Percentiles rank a stretch among this genome's conserved stretches.
phyloP scores from a whole-genome alignment of 2,329 filamentous ascomycete species.

The Hypoxylon sp. region DNA sequence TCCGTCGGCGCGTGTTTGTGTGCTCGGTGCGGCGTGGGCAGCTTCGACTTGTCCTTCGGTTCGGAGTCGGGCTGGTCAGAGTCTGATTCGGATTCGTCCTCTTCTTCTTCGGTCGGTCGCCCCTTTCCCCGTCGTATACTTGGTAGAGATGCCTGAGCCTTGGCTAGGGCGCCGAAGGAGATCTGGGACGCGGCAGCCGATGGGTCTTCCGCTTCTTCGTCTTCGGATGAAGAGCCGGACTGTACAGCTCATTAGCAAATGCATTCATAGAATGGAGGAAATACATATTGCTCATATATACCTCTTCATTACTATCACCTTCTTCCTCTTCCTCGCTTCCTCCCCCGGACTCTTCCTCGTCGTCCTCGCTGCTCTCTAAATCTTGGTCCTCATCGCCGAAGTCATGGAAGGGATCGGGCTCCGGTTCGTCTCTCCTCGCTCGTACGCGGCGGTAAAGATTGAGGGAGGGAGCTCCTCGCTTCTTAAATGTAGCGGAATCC shows the following conservation, averaged over 20 bases:
- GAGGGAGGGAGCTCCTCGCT: slow-evolving; percentile 51
- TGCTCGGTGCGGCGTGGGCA: slow-evolving; percentile 55
- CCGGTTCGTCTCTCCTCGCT: slow-evolving; percentile 52
- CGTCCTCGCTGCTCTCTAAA: slow-evolving; percentile 44
- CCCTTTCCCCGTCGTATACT: slow-evolving; percentile 44
- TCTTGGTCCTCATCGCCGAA: slow-evolving; percentile 47
- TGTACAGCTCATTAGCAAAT: slow-evolving; percentile 25
- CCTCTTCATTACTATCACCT: slow-evolving; percentile 45
- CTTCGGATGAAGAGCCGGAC: slow-evolving; percentile 44
- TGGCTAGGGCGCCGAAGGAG: slow-evolving; percentile 89
- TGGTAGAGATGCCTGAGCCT: slow-evolving; percentile 77
- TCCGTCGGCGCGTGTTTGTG: slow-evolving; percentile 92
- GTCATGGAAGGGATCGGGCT: slow-evolving; percentile 51
- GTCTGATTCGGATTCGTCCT: slow-evolving; percentile 24
- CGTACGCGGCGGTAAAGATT: slow-evolving; percentile 55
- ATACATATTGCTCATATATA: slow-evolving; percentile 16
- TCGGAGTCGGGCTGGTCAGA: slow-evolving; percentile 46
- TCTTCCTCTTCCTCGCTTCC: slow-evolving; percentile 13
- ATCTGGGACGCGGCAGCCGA: slow-evolving; percentile 64
- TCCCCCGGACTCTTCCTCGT: slow-evolving; percentile 41
- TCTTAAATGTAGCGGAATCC: slow-evolving; percentile 42
- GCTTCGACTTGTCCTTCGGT: slow-evolving; percentile 30
- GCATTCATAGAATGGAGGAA: neutral
- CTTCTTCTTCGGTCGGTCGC: slow-evolving; percentile 39
- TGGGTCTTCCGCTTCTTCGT: slow-evolving; percentile 47